Percentiles rank a stretch among this genome's conserved stretches.
Evolutionary conservation across 2,329 filamentous ascomycete species (phyloP).

Genomic region (Colletotrichum plurivorum): DNA sequence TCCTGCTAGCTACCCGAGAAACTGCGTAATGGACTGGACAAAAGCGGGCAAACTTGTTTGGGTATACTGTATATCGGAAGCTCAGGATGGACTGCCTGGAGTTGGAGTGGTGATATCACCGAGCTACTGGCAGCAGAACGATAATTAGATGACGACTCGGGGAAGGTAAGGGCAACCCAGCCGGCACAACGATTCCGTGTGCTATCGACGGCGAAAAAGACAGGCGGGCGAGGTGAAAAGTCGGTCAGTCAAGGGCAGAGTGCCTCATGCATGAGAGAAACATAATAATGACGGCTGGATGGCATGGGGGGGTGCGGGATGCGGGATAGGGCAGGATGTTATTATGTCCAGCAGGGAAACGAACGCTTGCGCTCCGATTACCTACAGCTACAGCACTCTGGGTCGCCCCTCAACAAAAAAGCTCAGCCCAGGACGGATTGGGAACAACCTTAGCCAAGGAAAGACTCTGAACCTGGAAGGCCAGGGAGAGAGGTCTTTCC

Average conservation of each 20-base stretch:
- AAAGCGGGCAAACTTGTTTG: neutral
- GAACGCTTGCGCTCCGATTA: neutral
- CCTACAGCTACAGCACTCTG: neutral
- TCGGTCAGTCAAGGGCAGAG: slow-evolving; percentile 30
- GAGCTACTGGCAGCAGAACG: neutral
- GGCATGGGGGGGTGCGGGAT: slow-evolving; percentile 18
- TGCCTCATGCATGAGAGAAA: slow-evolving; percentile 31
- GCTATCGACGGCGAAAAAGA: neutral
- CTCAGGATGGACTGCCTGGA: neutral
- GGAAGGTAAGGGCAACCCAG: slow-evolving; percentile 2
- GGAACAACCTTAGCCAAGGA: slow-evolving; percentile 5
- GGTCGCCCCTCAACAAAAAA: slow-evolving; percentile 26
- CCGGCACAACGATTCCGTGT: slow-evolving; percentile 13
- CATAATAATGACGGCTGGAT: slow-evolving; percentile 31
- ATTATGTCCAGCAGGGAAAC: slow-evolving; percentile 17
- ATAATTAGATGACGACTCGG: slow-evolving; percentile 6
- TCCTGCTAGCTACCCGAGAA: slow-evolving; percentile 3
- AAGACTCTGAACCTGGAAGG: neutral
- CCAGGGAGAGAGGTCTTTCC: neutral
- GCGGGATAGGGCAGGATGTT: slow-evolving; percentile 14
- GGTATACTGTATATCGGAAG: slow-evolving; percentile 7
- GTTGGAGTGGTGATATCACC: slow-evolving; percentile 38
- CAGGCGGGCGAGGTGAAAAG: slow-evolving; percentile 20
- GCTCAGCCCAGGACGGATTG: slow-evolving; percentile 8
- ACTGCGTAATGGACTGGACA: neutral